These are phyloP conservation scores for Clausena lansium DNA, from an alignment of 345 rosid species.

Conservation along the genomic window DNA sequence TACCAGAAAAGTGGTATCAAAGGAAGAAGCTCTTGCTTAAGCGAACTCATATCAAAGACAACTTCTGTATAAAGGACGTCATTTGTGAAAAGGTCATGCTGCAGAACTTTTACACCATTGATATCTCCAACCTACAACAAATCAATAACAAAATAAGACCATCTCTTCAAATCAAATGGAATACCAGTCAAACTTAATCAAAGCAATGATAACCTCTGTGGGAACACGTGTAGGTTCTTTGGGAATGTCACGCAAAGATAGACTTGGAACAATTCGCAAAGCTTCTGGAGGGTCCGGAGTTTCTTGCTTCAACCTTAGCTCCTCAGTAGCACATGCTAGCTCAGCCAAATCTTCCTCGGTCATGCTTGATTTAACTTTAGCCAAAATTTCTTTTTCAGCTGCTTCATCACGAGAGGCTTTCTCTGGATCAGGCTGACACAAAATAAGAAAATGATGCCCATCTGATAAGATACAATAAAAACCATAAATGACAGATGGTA, in stretches of 20 bases:
- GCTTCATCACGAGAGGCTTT: constrained; percentile 84
- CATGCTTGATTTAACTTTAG: constrained; percentile 73
- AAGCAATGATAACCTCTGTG: constrained; percentile 52
- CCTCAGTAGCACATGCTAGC: constrained; percentile 82
- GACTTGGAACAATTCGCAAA: constrained; percentile 76
- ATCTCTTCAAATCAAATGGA: background rate
- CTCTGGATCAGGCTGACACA: constrained; percentile 84
- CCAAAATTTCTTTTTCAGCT: constrained; percentile 68
- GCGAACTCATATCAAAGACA: constrained; percentile 79
- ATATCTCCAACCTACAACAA: constrained; percentile 70
- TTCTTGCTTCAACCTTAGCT: constrained; percentile 83
- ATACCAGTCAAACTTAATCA: constrained; percentile 6
- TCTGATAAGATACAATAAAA: constrained; percentile 12
- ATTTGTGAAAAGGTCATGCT: constrained; percentile 92
- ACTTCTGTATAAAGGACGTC: constrained; percentile 89
- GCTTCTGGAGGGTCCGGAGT: constrained; percentile 98
- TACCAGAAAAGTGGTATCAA: constrained; percentile 93
- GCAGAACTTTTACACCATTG: constrained; percentile 81
- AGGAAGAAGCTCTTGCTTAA: constrained; percentile 88
- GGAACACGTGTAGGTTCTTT: constrained; percentile 80
- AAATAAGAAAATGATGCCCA: constrained; percentile 19
- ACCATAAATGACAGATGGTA: constrained; percentile 1
- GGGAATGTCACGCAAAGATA: constrained; percentile 74
- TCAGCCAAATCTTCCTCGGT: constrained; percentile 93
- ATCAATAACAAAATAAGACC: constrained; percentile 6